phyloP scores from a whole-genome alignment of 345 rosid species.

The Clausena lansium region DNA sequence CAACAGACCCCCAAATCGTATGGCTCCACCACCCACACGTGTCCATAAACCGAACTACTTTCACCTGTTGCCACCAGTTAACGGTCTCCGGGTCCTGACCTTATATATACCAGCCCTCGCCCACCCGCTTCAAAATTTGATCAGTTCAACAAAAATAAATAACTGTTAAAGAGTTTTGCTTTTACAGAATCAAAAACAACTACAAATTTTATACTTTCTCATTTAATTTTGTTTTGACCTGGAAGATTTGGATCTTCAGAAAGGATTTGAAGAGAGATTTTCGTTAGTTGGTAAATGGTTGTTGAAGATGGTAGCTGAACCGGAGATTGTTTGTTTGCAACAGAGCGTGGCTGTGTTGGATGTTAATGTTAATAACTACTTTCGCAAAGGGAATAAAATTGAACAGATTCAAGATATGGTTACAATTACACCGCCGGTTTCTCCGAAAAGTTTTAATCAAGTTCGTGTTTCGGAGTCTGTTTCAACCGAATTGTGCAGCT shows the following conservation, averaged over 20 bases:
- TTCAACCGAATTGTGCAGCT: constrained; percentile 34
- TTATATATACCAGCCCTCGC: constrained; percentile 17
- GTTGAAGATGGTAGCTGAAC: constrained; percentile 61
- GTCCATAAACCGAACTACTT: neutral
- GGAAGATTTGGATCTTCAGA: neutral
- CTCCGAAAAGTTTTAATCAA: constrained; percentile 37
- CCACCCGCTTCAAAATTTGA: constrained; percentile 4
- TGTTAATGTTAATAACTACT: constrained; percentile 40
- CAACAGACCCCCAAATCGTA: constrained; percentile 10
- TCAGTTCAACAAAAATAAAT: constrained; percentile 5
- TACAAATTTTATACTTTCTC: neutral
- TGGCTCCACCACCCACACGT: constrained; percentile 40
- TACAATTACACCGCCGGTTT: constrained; percentile 29
- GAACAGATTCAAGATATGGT: constrained; percentile 34
- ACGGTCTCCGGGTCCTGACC: constrained; percentile 19
- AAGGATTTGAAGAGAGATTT: neutral
- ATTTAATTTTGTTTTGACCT: neutral
- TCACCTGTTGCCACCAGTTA: constrained; percentile 36
- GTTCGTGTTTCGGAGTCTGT: constrained; percentile 41
- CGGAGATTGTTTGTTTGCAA: constrained; percentile 46
- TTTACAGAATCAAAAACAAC: neutral
- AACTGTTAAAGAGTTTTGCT: too few relatives aligned
- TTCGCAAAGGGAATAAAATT: constrained; percentile 26
- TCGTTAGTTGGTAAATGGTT: constrained; percentile 10
- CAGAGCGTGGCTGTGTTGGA: constrained; percentile 54